These are phyloP conservation scores for Coprinopsis cinerea DNA, from an alignment of 768 basidiomycete genomes.

Conservation along the genomic window DNA sequence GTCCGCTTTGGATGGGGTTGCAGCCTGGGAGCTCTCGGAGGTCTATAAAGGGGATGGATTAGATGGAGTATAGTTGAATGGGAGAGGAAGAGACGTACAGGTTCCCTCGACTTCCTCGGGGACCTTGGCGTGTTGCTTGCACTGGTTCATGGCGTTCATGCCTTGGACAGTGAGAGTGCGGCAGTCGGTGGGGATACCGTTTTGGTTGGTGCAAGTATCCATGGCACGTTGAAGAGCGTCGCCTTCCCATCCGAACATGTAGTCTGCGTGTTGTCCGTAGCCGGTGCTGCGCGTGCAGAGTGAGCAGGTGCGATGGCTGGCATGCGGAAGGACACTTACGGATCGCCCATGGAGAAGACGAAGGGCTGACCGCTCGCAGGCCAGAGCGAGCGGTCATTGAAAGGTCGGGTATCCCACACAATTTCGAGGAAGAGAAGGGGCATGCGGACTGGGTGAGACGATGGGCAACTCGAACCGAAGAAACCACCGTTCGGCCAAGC, in stretches of 20 bases:
- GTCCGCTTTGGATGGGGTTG: constrained; percentile 7
- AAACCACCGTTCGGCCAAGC: constrained; percentile 2
- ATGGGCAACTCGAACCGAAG: constrained; percentile 11
- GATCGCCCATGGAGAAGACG: constrained; percentile 16
- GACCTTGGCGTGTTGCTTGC: constrained; percentile 14
- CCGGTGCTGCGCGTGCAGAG: constrained; percentile 11
- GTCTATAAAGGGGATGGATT: not conserved
- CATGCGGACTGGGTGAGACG: constrained; percentile 15
- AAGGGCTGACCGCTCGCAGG: constrained; percentile 14
- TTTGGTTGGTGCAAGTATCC: constrained; percentile 16
- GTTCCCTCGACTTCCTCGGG: constrained; percentile 15
- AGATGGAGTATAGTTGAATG: not conserved
- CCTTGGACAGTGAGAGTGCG: constrained; percentile 16
- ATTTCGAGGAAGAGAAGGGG: constrained; percentile 17
- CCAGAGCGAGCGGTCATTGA: constrained; percentile 16
- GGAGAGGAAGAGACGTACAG: constrained; percentile 14
- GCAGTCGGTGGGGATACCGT: constrained; percentile 15
- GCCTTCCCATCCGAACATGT: constrained; percentile 19
- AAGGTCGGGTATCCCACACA: constrained; percentile 16
- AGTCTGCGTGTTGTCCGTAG: constrained; percentile 20
- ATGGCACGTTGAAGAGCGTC: constrained; percentile 18
- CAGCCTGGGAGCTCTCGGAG: constrained; percentile 5
- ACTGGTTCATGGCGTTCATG: constrained; percentile 17
- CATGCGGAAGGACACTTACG: constrained; percentile 7
- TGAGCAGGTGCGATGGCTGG: not conserved